Conservation (phyloP, 768 basidiomycete genomes). For the Astraeus odoratus region DNA sequence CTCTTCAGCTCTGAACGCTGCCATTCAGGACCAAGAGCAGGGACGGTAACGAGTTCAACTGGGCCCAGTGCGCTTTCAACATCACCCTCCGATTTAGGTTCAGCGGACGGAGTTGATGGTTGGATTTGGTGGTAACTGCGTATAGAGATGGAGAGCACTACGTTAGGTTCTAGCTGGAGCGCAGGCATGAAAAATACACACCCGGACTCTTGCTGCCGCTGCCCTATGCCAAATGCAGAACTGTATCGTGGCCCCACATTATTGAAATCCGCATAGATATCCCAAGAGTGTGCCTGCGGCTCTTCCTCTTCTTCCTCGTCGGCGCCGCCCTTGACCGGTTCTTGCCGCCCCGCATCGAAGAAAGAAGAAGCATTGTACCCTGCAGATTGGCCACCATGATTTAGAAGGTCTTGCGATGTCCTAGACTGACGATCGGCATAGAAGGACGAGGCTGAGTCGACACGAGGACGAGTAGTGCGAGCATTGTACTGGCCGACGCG, state of each 20-base stretch:
- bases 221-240: slow-evolving; percentile 43
- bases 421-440: slow-evolving; percentile 35
- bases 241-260: slow-evolving; percentile 78
- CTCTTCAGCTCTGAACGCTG: slow-evolving; percentile 65
- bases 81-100: slow-evolving; percentile 34
- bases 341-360: slow-evolving; percentile 60
- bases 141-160: not conserved
- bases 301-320: slow-evolving; percentile 56
- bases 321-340: slow-evolving; percentile 71
- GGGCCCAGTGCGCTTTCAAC: slow-evolving; percentile 31
- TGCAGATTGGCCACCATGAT: slow-evolving; percentile 37
- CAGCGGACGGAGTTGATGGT: slow-evolving; percentile 14
- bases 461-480: slow-evolving; percentile 36
- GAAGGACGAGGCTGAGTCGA: slow-evolving; percentile 72
- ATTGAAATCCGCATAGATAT: slow-evolving; percentile 87
- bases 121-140: slow-evolving; percentile 41
- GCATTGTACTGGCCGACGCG: slow-evolving; percentile 8
- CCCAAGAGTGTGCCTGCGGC: slow-evolving; percentile 47
- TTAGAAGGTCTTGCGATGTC: slow-evolving; percentile 43
- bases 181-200: slow-evolving; percentile 24
- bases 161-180: not conserved
- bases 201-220: slow-evolving; percentile 37
- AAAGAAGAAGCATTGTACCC: slow-evolving; percentile 73
- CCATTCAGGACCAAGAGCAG: slow-evolving; percentile 90
- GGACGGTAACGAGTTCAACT: slow-evolving; percentile 89